phyloP scores from a whole-genome alignment of 2,329 filamentous ascomycete species.

The Penicillium olsonii region DNA sequence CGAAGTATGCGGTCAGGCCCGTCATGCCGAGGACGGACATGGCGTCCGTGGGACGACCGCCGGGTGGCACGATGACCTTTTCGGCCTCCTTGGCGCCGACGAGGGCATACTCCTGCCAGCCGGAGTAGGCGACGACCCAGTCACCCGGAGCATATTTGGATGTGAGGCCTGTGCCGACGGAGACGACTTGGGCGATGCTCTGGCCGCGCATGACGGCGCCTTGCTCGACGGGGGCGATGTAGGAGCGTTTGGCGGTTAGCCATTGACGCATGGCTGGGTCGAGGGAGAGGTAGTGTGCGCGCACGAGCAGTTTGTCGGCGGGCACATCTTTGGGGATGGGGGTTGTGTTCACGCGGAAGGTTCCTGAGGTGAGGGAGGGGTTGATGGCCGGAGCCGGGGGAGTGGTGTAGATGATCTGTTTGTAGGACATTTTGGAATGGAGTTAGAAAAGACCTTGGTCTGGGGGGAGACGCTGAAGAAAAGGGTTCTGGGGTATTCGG shows the following conservation, averaged over 20 bases:
- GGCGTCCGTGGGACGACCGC: constrained; percentile 59
- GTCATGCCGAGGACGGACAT: constrained; percentile 66
- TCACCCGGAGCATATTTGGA: constrained; percentile 34
- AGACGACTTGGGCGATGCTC: constrained; percentile 60
- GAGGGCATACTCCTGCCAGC: constrained; percentile 69
- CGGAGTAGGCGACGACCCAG: constrained; percentile 56
- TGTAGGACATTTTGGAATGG: constrained; percentile 32
- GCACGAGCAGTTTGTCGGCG: constrained; percentile 62
- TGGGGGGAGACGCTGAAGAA: not conserved
- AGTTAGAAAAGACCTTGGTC: not conserved
- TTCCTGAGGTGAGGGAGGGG: constrained; percentile 36
- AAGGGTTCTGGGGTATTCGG: constrained; percentile 15
- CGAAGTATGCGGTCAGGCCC: constrained; percentile 75
- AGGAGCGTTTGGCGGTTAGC: constrained; percentile 63
- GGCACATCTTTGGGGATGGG: constrained; percentile 31
- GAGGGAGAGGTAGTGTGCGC: constrained; percentile 65
- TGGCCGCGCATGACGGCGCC: constrained; percentile 69
- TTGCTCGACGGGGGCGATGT: constrained; percentile 68
- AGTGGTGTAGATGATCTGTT: constrained; percentile 40
- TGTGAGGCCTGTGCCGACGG: constrained; percentile 51
- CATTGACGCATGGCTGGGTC: constrained; percentile 77
- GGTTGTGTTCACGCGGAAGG: constrained; percentile 36
- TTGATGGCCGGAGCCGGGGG: constrained; percentile 37
- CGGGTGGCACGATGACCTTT: constrained; percentile 46
- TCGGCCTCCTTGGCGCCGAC: constrained; percentile 54